Evolutionary conservation across 2,329 filamentous ascomycete genomes (phyloP), one percentile per base, ranked within the genome.

Genomic region (Fusarium liriodendri): DNA sequence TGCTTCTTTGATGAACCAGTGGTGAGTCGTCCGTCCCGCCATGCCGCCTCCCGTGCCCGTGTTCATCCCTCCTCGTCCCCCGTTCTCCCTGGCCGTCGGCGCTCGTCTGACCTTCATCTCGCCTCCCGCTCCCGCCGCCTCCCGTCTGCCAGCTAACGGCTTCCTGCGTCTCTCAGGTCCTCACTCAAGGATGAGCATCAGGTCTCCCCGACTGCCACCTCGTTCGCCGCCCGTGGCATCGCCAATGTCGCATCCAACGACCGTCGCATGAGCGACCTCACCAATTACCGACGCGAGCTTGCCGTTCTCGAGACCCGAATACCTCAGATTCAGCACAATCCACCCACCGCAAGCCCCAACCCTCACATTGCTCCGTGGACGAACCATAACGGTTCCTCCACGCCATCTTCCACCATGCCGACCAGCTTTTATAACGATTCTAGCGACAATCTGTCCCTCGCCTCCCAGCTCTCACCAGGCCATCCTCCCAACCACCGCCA

Each of bases 361-460:
- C 84, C 87, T 68, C 90, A 89, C 79, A 83, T 89, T 75, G 85
- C 88, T 76, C 89, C 91, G 33, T 92, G 90, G 89, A 89, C 89
- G 86, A 83, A 86, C 67, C 78, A 82, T 64, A 84, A 82, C 79
- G 82, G 81, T 66, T 79, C 80, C 61, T 79, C 83, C 64, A 77
- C 79, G 55, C 79, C 81, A 63, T 80, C 84, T 66, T 81, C 82
- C 78, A 78, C 80, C 40, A 82, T 86, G 79, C 80, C 84, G 40
- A 89, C 87, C 57, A 93, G 87, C 81, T 95, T 95, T 82, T 93
- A 90, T 83, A 91, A 95, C 81, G 92, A 95, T 79, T 94, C 92
- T 37, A 92, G 88, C 84, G 93, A 95, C 78, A 92, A 91, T 79
- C 79, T 93, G 63, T 90, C 89, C 14, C 79, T 86, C 27, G 82